Conservation (phyloP, 2,329 filamentous ascomycete species). For the Mariannaea sp. region DNA sequence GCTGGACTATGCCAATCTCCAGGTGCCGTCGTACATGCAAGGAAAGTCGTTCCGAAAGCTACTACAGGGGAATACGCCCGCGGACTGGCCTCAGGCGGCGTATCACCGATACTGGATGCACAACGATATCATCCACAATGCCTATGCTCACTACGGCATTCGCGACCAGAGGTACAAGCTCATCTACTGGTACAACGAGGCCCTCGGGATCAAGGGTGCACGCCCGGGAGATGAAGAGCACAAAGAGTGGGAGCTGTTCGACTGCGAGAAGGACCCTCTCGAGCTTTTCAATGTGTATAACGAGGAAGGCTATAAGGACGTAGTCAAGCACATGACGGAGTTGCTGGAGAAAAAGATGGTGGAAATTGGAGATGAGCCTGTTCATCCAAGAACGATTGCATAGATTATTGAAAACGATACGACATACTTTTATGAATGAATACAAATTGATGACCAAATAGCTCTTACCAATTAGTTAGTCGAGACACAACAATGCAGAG, state of each 20-base stretch:
- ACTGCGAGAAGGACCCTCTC: slow-evolving; percentile 55
- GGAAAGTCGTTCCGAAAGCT: slow-evolving; percentile 50
- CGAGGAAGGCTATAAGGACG: slow-evolving; percentile 43
- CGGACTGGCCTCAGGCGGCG: slow-evolving; percentile 55
- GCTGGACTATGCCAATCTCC: slow-evolving; percentile 50
- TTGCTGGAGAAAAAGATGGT: slow-evolving; percentile 55
- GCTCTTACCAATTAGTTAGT: too few relatives aligned
- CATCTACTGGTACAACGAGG: slow-evolving; percentile 62
- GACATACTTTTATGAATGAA: too few relatives aligned
- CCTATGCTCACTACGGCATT: slow-evolving; percentile 57
- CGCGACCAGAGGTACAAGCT: slow-evolving; percentile 58
- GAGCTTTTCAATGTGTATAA: slow-evolving; percentile 54
- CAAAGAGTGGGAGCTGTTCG: slow-evolving; percentile 60
- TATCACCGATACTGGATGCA: slow-evolving; percentile 64
- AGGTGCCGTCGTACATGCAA: slow-evolving; percentile 56
- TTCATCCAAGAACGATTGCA: slow-evolving; percentile 30
- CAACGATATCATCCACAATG: slow-evolving; percentile 54
- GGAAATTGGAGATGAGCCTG: slow-evolving; percentile 55
- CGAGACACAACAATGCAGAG: too few relatives aligned
- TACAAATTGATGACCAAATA: too few relatives aligned
- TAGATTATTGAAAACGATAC: neutral
- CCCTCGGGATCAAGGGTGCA: slow-evolving; percentile 51
- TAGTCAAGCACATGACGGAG: slow-evolving; percentile 47
- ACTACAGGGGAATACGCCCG: slow-evolving; percentile 45
- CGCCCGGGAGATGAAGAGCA: slow-evolving; percentile 46